Conservation (phyloP, 768 basidiomycete species). For the Russula griseocarnosa region DNA sequence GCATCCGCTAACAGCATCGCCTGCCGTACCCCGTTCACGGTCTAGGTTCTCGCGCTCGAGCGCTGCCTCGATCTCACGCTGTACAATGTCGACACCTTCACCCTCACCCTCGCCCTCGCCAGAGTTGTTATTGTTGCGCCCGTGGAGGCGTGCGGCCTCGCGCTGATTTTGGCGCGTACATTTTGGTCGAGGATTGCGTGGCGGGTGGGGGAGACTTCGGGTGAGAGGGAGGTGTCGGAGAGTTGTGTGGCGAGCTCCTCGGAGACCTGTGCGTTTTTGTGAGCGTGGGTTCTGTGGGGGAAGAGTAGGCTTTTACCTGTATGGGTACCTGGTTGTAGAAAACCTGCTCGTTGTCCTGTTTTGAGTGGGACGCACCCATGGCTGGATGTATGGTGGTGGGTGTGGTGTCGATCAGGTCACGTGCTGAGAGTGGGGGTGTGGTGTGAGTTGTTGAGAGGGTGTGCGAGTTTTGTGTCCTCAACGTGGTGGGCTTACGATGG, state of each 20-base stretch:
- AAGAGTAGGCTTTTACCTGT: slow-evolving; percentile 33
- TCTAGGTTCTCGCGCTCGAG: slow-evolving; percentile 88
- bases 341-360: slow-evolving; percentile 54
- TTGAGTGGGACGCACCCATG: slow-evolving; percentile 75
- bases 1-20: slow-evolving; percentile 25
- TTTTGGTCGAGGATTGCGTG: slow-evolving; percentile 72
- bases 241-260: slow-evolving; percentile 77
- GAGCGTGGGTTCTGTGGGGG: not conserved
- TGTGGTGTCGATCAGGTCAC: slow-evolving; percentile 12
- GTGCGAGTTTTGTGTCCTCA: not conserved
- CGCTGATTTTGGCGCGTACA: slow-evolving; percentile 66
- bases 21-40: slow-evolving; percentile 56
- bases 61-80: slow-evolving; percentile 67
- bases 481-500: slow-evolving; percentile 9
- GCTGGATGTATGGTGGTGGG: not conserved
- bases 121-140: slow-evolving; percentile 50
- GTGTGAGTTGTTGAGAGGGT: too few species aligned
- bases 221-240: slow-evolving; percentile 55
- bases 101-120: not conserved
- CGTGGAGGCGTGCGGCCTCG: slow-evolving; percentile 61
- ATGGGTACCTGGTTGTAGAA: slow-evolving; percentile 41
- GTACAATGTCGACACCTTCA: slow-evolving; percentile 66
- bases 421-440: not conserved
- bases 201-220: slow-evolving; percentile 59
- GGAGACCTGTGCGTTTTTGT: slow-evolving; percentile 58